These are phyloP conservation scores for Mycena floridula DNA, from an alignment of 768 basidiomycete species.

Conservation along the genomic window DNA sequence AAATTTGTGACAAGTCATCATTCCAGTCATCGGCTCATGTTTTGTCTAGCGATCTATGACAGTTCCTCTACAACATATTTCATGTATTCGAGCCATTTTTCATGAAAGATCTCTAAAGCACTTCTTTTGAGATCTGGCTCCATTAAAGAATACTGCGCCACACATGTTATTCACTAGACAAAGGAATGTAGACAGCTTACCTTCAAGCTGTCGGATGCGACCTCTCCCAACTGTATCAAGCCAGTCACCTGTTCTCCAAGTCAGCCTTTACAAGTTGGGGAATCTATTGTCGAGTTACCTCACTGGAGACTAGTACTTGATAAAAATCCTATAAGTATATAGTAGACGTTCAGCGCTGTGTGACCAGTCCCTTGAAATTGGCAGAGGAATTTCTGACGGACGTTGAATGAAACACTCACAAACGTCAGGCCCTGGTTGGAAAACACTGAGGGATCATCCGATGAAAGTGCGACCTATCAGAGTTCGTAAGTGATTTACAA, in stretches of 20 bases:
- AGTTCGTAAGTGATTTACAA: too few relatives aligned
- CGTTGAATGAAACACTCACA: constrained; percentile 80
- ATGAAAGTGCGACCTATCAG: constrained; percentile 62
- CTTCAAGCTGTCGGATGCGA: constrained; percentile 59
- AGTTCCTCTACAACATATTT: neutral
- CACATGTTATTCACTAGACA: neutral
- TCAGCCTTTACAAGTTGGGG: too few relatives aligned
- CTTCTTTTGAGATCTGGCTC: neutral
- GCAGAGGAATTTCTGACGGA: constrained; percentile 13
- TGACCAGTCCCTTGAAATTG: neutral
- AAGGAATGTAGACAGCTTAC: neutral
- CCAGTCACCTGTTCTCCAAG: too few relatives aligned
- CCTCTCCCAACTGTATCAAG: constrained; percentile 50
- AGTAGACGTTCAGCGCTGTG: too few relatives aligned
- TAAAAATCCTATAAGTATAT: too few relatives aligned
- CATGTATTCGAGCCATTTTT: neutral
- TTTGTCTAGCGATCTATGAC: too few relatives aligned
- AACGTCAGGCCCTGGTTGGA: constrained; percentile 74
- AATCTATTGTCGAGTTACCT: too few relatives aligned
- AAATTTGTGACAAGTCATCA: too few relatives aligned
- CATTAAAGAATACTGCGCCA: neutral
- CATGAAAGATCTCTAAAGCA: neutral
- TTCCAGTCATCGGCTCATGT: too few relatives aligned
- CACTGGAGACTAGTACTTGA: constrained; percentile 63
- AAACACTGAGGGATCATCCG: constrained; percentile 74